Evolutionary conservation across 306 rosid species (phyloP), one percentile per base, ranked within the genome.

Genomic region (Hippophae tibetana): DNA sequence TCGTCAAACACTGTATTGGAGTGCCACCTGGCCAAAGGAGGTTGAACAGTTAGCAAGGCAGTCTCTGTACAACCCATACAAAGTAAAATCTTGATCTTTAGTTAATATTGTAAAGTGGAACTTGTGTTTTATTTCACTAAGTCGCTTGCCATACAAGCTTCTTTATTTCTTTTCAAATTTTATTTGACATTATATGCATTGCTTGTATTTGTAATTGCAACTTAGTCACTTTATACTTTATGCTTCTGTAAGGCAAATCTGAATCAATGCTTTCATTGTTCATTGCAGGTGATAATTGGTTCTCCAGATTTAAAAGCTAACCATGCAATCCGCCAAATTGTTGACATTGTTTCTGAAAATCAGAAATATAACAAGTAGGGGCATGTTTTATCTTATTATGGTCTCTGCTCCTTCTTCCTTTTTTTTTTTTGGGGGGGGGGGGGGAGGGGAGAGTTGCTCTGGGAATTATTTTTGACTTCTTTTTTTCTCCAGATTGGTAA

Each of bases 21-120:
- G 99, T 79, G 96, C 99, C 69, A 92, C 97, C 44, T 92, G 99
- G 99, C 99, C 99, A 9, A 92, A 86, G 82, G 99, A 92, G 81
- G 99, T 88, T 56, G 99, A 92, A 75, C 90, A 85, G 62, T 65
- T 88, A 69, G 79, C 99, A 5, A 82, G 86, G 62, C 70, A 84
- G 86, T 92, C 84, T 72, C 99, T 92, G 43, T 88, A 92, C 69
- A 88, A 92, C 62, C 88, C 95, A 26, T 92, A 92, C 76, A 92
- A 92, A 80, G 99, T 88, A 82, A 69, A 70, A 68, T 64, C 45
- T 47, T 46, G 7, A 60, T 56, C 42, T 64, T 18, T 57, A 56
- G 48, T 42, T 10, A 38, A 13, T 11, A 59, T 13, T 11, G 26
- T 43, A 14, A 31, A 5, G 47, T 46, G n/a, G 47, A 51, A 42